Base-by-base conservation (phyloP, 2,329 filamentous ascomycete species). In the Talaromyces marneffei region DNA sequence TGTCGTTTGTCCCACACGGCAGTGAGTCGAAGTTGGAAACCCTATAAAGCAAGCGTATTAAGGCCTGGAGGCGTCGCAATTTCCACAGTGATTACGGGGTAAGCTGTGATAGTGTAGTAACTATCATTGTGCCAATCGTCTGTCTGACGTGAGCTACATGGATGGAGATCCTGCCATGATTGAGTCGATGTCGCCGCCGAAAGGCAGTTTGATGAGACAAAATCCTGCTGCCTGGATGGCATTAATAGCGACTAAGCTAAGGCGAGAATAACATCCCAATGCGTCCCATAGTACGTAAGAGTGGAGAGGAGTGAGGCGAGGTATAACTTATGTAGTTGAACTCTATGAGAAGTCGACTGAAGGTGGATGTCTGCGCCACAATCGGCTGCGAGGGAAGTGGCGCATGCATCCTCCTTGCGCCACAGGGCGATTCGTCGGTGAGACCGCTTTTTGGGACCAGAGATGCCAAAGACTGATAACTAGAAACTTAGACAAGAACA, bases 261-360 rank as follows among this genome's bases (percentile, higher is more conserved):
- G 48, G 48, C 48, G 10, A 52, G 18, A 35, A 52, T 52, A 20
- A 3, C 27, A 8, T 29, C 27, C 52, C 20, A 40, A 16, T n/a
- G 23, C 27, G 40, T n/a, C n/a, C n/a, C n/a, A n/a, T n/a, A n/a
- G n/a, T 57, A 39, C 31, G 56, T 39, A 50, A 58, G 42, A 50
- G 56, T 58, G 42, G 56, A n/a, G 29, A 56, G 37, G 44, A 27
- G 44, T 20, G 37, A 40, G 35, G 53, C 37, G 53, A 55, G 53
- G 25, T 40, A n/a, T n/a, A n/a, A n/a, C 18, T 57, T 29, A 33
- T 20, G 37, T 57, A 25, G 31, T 25, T 39, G 40, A 33, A 14
- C n/a, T 35, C 12, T 44, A 4, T 12, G 20, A 12, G n/a, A 42
- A 18, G 40, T 42, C 9, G 8, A 42, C 18, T 20, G 27, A 8